These are phyloP conservation scores for Arxiozyma slooffiae DNA, from an alignment of 1,139 yeast species.

Conservation along the genomic window DNA sequence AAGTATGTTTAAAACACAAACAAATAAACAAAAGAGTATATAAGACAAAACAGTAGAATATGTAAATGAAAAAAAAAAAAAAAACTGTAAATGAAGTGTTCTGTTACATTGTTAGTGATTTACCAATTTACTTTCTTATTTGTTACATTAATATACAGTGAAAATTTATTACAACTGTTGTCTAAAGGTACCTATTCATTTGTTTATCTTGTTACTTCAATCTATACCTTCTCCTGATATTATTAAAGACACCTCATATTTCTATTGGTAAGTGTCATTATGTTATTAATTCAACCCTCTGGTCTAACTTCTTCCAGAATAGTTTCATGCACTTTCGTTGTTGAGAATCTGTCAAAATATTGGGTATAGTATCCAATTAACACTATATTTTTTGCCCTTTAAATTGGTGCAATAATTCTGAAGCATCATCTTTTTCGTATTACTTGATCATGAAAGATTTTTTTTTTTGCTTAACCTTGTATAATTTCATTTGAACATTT, in stretches of 20 bases:
- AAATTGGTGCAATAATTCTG: conserved; percentile 74
- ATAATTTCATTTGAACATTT: conserved; percentile 79
- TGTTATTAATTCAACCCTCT: conserved; percentile 78
- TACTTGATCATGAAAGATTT: conserved; percentile 81
- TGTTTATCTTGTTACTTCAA: not conserved
- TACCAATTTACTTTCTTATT: too few species aligned
- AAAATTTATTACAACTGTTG: too few species aligned
- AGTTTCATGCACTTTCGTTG: conserved; percentile 43
- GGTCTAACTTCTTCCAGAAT: conserved; percentile 77
- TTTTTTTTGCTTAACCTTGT: conserved; percentile 75
- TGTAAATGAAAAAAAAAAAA: too few species aligned
- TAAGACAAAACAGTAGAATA: too few species aligned
- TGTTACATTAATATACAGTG: not conserved
- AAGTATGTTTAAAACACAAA: too few species aligned
- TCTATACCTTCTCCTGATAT: too few species aligned
- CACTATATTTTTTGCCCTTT: conserved; percentile 89
- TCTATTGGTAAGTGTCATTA: conserved; percentile 50
- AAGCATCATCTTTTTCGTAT: conserved; percentile 72
- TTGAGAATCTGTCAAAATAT: conserved; percentile 18
- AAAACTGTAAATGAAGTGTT: too few species aligned
- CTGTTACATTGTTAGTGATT: too few species aligned
- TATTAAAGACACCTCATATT: conserved; percentile 25
- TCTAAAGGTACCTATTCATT: too few species aligned
- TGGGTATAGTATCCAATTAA: conserved; percentile 50
- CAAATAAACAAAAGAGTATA: too few species aligned